phyloP scores from a whole-genome alignment of 306 rosid species.

The Inga laurina region DNA sequence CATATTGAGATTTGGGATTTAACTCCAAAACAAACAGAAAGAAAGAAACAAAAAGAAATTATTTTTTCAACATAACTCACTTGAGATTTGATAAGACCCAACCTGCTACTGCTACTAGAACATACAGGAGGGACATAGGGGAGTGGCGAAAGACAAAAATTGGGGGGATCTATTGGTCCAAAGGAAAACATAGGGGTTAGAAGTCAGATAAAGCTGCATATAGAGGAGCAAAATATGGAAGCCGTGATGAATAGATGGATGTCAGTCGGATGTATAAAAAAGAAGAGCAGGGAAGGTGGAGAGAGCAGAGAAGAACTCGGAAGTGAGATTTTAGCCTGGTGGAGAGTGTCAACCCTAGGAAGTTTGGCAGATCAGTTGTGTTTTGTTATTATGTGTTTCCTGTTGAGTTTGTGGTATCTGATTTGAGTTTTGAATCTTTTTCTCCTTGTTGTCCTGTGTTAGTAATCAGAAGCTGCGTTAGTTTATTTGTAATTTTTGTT shows the following conservation, averaged over 20 bases:
- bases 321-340: too few relatives aligned
- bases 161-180: not conserved
- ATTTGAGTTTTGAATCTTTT: too few relatives aligned
- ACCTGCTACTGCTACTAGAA: not conserved
- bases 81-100: not conserved
- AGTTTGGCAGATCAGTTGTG: not conserved
- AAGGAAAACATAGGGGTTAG: not conserved
- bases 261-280: not conserved
- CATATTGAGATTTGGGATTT: not conserved
- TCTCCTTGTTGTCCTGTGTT: not conserved
- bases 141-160: too few relatives aligned
- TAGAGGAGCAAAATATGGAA: not conserved
- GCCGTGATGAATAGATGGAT: not conserved
- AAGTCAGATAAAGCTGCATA: not conserved
- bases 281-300: too few relatives aligned
- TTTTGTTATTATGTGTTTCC: not conserved
- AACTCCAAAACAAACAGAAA: conserved; percentile 16
- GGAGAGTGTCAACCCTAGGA: not conserved
- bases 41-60: not conserved
- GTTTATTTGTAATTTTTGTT: not conserved
- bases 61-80: not conserved
- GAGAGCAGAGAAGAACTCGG: too few relatives aligned
- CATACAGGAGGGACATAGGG: not conserved
- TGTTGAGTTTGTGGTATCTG: not conserved
- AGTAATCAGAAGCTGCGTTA: not conserved